phyloP scores from a whole-genome alignment of 2,329 filamentous ascomycete genomes.

The Fonsecaea nubica region DNA sequence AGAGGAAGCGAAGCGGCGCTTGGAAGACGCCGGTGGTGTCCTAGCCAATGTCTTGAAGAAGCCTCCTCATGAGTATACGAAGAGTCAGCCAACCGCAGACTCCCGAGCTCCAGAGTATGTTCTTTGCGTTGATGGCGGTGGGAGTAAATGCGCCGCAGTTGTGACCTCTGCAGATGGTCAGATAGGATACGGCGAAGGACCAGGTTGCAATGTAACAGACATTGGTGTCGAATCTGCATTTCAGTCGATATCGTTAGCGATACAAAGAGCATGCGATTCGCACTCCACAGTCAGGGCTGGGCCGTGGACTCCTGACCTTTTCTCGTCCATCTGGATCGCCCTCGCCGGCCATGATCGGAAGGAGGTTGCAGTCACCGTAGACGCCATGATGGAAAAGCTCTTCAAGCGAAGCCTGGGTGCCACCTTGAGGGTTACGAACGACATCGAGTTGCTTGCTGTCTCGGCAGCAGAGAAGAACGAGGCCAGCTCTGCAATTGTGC shows the following conservation, averaged over 20 bases:
- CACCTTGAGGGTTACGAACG: constrained; percentile 46
- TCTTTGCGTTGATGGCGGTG: constrained; percentile 53
- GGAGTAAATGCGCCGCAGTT: constrained; percentile 52
- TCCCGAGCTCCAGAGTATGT: constrained; percentile 35
- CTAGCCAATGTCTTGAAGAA: constrained; percentile 39
- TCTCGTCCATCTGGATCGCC: constrained; percentile 49
- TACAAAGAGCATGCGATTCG: constrained; percentile 40
- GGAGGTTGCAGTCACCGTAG: constrained; percentile 42
- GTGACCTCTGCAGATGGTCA: constrained; percentile 42
- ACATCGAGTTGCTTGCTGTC: constrained; percentile 51
- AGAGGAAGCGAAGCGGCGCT: constrained; percentile 39
- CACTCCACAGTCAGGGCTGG: constrained; percentile 4
- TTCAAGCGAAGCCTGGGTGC: constrained; percentile 41
- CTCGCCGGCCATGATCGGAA: constrained; percentile 51
- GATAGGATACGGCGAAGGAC: constrained; percentile 44
- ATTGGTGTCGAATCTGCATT: constrained; percentile 43
- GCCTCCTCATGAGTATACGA: not conserved
- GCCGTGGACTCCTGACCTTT: constrained; percentile 27
- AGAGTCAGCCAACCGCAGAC: constrained; percentile 2
- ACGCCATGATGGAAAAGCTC: constrained; percentile 41
- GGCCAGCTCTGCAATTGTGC: constrained; percentile 43
- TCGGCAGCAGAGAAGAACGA: constrained; percentile 32
- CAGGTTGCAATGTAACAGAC: constrained; percentile 50
- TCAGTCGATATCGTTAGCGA: constrained; percentile 40
- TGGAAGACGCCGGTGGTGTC: constrained; percentile 41